These are phyloP conservation scores for Spizellomyces sp. DNA, from an alignment of 192 early-diverging fungal genomes.

Conservation along the genomic window DNA sequence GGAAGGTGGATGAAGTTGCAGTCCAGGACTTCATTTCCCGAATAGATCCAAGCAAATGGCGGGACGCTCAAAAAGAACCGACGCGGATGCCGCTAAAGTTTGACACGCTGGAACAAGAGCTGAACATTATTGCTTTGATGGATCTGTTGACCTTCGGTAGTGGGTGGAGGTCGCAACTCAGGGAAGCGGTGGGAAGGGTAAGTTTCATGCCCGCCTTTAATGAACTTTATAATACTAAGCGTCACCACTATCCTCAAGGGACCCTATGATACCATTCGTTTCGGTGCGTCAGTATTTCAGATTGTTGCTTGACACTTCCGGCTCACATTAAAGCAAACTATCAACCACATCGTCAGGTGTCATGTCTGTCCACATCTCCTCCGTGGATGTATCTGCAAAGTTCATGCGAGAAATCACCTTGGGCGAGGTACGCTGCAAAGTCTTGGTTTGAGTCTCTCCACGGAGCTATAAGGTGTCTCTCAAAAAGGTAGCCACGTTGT, in stretches of 20 bases:
- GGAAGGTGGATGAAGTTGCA: too few species aligned
- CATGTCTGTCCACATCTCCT: conserved; percentile 81
- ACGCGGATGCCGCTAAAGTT: conserved; percentile 75
- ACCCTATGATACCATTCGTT: too few species aligned
- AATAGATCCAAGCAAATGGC: conserved; percentile 1
- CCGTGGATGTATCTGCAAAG: conserved; percentile 57
- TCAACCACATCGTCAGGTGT: conserved; percentile 61
- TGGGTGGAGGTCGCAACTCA: conserved; percentile 70
- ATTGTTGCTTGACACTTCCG: too few species aligned
- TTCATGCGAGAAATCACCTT: conserved; percentile 61
- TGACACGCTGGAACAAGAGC: conserved; percentile 69
- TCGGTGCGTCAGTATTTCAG: too few species aligned
- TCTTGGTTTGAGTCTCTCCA: too few species aligned
- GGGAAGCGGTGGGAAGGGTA: conserved; percentile 59
- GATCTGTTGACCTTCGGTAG: conserved; percentile 80
- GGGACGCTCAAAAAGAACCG: neutral
- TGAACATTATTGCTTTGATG: conserved; percentile 75
- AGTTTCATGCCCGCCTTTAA: neutral
- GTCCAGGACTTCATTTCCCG: too few species aligned
- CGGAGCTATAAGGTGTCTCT: neutral
- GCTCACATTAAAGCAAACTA: too few species aligned
- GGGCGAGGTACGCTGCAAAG: conserved; percentile 42
- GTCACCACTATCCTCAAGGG: too few species aligned
- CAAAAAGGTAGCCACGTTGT: conserved; percentile 53
- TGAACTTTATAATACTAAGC: too few species aligned